Conservation (phyloP, 176 grass and related monocot genomes). For the Guadua angustifolia region DNA sequence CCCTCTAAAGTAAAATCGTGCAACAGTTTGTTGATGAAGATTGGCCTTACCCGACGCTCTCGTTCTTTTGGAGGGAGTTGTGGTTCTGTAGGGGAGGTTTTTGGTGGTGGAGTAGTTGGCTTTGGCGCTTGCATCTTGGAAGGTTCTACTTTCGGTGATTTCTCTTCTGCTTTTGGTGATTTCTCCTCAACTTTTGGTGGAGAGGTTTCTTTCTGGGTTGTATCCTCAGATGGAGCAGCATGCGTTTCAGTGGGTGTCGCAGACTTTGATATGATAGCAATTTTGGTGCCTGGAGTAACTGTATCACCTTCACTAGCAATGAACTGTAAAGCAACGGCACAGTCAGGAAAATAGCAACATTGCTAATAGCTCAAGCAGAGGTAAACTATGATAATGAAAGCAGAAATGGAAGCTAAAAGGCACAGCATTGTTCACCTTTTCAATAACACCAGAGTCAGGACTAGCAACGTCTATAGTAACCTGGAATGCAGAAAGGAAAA, state of each 20-base stretch:
- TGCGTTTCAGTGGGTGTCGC: constrained; percentile 76
- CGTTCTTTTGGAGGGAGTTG: constrained; percentile 96
- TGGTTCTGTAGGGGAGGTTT: constrained; percentile 80
- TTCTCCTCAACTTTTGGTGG: constrained; percentile 47
- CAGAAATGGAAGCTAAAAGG: constrained; percentile 23
- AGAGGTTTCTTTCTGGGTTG: constrained; percentile 62
- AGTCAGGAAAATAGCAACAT: constrained; percentile 29
- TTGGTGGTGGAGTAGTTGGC: constrained; percentile 47
- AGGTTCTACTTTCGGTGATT: constrained; percentile 57
- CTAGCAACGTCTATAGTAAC: constrained; percentile 95
- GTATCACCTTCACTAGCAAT: constrained; percentile 89
- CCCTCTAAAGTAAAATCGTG: background rate
- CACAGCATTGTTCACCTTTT: constrained; percentile 61
- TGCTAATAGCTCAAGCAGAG: background rate
- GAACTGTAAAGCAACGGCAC: constrained; percentile 55
- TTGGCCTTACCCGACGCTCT: constrained; percentile 74
- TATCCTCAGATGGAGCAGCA: constrained; percentile 90
- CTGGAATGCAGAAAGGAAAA: constrained; percentile 48
- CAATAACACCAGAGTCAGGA: constrained; percentile 82
- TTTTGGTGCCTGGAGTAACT: constrained; percentile 89
- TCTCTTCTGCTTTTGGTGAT: constrained; percentile 55
- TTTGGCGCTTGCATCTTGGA: constrained; percentile 56
- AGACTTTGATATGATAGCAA: constrained; percentile 97
- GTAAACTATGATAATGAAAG: background rate
- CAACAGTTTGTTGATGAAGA: constrained; percentile 6